A percentile compares a stretch with the other conserved stretches of the same genome.
phyloP scores from a whole-genome alignment of 306 rosid genomes.

The Benincasa hispida region DNA sequence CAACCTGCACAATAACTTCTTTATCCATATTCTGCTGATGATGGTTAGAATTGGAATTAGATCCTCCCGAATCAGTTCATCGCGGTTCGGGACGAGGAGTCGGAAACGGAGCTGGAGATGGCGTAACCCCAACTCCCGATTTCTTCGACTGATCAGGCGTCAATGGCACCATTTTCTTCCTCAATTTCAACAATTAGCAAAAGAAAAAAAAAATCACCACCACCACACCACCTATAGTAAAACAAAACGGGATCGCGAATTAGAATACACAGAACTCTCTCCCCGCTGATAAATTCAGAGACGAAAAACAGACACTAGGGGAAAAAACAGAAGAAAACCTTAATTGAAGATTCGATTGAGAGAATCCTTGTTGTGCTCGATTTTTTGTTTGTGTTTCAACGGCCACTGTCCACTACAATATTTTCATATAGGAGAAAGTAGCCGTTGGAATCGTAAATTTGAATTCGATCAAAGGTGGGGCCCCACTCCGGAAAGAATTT shows the following conservation, averaged over 20 bases:
- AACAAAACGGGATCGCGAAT: neutral
- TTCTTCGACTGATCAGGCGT: slow-evolving; percentile 78
- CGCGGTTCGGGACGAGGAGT: slow-evolving; percentile 90
- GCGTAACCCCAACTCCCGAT: slow-evolving; percentile 52
- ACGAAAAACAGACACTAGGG: no score
- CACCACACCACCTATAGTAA: neutral
- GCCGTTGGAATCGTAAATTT: slow-evolving; percentile 20
- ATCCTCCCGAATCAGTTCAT: slow-evolving; percentile 43
- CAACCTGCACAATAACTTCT: slow-evolving; percentile 70
- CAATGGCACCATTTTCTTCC: slow-evolving; percentile 22
- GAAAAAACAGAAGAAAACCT: neutral
- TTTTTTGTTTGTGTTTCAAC: slow-evolving; percentile 6
- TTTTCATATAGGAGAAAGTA: slow-evolving; percentile 8
- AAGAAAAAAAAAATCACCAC: neutral
- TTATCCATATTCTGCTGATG: slow-evolving; percentile 56
- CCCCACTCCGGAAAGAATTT: neutral
- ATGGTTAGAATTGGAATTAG: slow-evolving; percentile 32
- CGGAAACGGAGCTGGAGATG: slow-evolving; percentile 68
- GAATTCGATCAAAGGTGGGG: slow-evolving; percentile 8
- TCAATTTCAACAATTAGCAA: neutral
- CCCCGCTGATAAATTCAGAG: neutral
- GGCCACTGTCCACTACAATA: slow-evolving; percentile 11
- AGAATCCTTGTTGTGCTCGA: neutral
- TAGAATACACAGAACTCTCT: no score
- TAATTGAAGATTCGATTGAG: neutral